Evolutionary conservation across 164 flowering plant species (phyloP), one percentile per base, ranked within the genome.

Genomic region (Tinospora cordifolia): DNA sequence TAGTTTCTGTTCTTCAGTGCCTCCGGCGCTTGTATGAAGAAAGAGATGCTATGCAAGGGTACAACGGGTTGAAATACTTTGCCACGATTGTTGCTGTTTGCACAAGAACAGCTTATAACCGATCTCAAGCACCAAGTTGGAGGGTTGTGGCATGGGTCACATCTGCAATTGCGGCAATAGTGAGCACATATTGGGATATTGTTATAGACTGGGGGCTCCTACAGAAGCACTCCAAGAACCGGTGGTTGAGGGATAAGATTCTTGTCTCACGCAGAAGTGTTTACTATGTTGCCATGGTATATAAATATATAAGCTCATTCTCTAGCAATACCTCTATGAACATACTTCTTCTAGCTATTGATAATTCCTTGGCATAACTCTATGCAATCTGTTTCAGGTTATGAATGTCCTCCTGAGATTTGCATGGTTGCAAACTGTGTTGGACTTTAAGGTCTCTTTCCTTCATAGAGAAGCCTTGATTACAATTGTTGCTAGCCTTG

Each of bases 171-270:
- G 87, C 95, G 27, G 77, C 81, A 22, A 40, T 81, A 8, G 66
- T 81, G 40, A 84, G 84, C 66, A 86, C 89, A 22, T 91, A 87
- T 51, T 90, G 97, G 93, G 96, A 88, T 69, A 70, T 88, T 44
- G 84, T 81, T 1, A 39, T 83, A 0, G 93, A 90, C 76, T 88
- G 96, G 96, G 96, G 96, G 6, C 89, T 90, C 65, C 79, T 88
- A 46, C 82, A 79, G 46, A 73, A 80, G 71, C 74, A 76, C 6
- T 88, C 94, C 0, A 87, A 81, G 74, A 91, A 91, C 76, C 72
- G 74, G 39, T 86, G 70, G 72, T 65, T 91, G 69, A 82, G 92
- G 74, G 89, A 91, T 68, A 91, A 82, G 60, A 88, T 89, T 66
- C 49, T 87, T 1, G 59, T 89, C 58, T 68, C 88, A 26, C 83